Conservation (phyloP, 495 filamentous ascomycete genomes). For the Lichina pygmaea region DNA sequence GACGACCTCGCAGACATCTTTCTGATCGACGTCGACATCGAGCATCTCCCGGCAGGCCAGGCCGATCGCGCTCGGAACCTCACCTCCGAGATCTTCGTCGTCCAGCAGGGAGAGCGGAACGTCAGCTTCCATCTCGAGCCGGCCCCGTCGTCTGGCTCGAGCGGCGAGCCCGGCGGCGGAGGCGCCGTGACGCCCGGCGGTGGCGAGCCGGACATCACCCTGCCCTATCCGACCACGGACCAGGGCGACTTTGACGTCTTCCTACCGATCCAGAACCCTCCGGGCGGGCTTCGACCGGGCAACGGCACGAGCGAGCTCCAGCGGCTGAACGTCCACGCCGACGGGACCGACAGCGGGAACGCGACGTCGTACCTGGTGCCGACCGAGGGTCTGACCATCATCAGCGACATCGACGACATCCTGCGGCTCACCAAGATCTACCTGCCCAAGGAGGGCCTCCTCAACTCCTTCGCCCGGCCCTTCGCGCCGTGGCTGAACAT, state of each 20-base stretch:
- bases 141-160: constrained; percentile 18
- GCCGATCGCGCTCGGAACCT: constrained; percentile 42
- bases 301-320: constrained; percentile 34
- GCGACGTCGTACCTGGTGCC: constrained; percentile 48
- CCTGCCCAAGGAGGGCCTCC: constrained; percentile 37
- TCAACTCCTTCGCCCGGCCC: constrained; percentile 49
- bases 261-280: constrained; percentile 20
- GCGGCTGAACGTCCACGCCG: constrained; percentile 34
- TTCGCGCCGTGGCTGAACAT: constrained; percentile 54
- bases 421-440: constrained; percentile 67
- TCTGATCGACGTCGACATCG: constrained; percentile 31
- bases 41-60: constrained; percentile 27
- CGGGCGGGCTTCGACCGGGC: constrained; percentile 23
- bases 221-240: constrained; percentile 28
- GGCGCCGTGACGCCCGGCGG: constrained; percentile 23
- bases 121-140: constrained; percentile 37
- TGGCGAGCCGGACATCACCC: constrained; percentile 25
- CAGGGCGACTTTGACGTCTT: constrained; percentile 51
- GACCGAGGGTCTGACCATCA: constrained; percentile 1
- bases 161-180: constrained; percentile 23
- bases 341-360: constrained; percentile 36
- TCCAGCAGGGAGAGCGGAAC: constrained; percentile 35
- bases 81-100: constrained; percentile 39
- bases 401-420: constrained; percentile 22
- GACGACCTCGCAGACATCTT: constrained; percentile 43